Conservation (phyloP, 257 asterid species). For the Solanum lignicaule region DNA sequence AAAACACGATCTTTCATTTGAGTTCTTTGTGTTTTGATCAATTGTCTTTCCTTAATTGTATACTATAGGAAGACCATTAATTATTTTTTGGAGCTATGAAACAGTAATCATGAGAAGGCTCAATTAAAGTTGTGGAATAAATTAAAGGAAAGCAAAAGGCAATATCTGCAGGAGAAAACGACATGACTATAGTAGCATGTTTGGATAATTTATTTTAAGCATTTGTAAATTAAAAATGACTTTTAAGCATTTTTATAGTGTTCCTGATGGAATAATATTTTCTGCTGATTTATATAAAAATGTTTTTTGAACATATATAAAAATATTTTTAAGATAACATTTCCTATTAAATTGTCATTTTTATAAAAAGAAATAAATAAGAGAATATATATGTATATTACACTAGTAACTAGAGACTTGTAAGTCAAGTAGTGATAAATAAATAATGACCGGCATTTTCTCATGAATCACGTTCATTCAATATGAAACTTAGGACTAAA, state of each 20-base stretch:
- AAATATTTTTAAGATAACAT: not conserved
- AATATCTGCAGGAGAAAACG: not conserved
- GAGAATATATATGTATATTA: not conserved
- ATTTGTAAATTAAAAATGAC: not conserved
- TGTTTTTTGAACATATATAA: too few species aligned
- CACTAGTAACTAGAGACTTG: not conserved
- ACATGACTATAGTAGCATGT: not conserved
- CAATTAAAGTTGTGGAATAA: not conserved
- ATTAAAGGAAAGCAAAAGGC: not conserved
- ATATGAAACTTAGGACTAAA: not conserved
- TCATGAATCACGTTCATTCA: not conserved
- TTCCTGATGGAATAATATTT: not conserved
- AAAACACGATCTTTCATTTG: conserved; percentile 40
- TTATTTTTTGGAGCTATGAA: not conserved
- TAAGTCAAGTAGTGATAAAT: not conserved
- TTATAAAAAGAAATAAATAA: not conserved
- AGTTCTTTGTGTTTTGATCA: conserved; percentile 50
- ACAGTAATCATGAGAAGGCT: not conserved
- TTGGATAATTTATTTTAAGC: not conserved
- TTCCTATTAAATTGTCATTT: not conserved
- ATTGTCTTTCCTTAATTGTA: conserved; percentile 24
- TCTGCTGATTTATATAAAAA: not conserved
- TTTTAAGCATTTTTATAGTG: not conserved
- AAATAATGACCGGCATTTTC: not conserved
- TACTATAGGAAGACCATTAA: not conserved